Conservation (phyloP, 768 basidiomycete genomes). For the Nidula microcarpa region DNA sequence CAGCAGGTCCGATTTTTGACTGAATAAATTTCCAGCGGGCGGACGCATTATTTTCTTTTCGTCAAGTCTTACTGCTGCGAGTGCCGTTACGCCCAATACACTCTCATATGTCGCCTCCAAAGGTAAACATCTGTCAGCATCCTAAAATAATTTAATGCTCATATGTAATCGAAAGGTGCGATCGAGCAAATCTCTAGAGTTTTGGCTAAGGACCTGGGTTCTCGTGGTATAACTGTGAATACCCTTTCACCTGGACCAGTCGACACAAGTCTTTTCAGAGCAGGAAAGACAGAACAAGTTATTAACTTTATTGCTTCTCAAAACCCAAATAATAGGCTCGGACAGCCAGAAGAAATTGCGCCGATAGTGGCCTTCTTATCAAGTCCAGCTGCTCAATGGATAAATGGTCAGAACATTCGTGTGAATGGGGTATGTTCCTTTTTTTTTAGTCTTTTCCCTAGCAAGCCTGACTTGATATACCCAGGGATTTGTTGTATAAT, state of each 20-base stretch:
- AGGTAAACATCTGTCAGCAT: slow-evolving; percentile 11
- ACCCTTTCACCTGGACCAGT: slow-evolving; percentile 53
- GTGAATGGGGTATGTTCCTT: slow-evolving; percentile 49
- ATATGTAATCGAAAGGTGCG: slow-evolving; percentile 24
- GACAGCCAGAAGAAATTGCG: slow-evolving; percentile 49
- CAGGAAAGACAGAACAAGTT: slow-evolving; percentile 43
- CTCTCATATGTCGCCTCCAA: slow-evolving; percentile 54
- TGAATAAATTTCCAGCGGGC: slow-evolving; percentile 30
- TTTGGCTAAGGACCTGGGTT: slow-evolving; percentile 55
- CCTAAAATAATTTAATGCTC: background rate
- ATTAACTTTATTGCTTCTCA: slow-evolving; percentile 42
- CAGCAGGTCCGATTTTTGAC: background rate
- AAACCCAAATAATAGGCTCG: slow-evolving; percentile 44
- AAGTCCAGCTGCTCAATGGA: slow-evolving; percentile 50
- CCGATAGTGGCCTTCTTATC: slow-evolving; percentile 51
- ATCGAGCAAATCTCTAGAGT: slow-evolving; percentile 57
- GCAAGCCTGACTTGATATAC: background rate
- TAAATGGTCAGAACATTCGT: slow-evolving; percentile 55
- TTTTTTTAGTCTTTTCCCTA: background rate
- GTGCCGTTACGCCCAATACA: slow-evolving; percentile 40
- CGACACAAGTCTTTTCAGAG: slow-evolving; percentile 52
- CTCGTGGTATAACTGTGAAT: slow-evolving; percentile 53
- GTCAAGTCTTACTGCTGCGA: slow-evolving; percentile 40
- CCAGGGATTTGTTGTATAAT: background rate
- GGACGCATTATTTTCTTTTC: slow-evolving; percentile 59